phyloP scores from a whole-genome alignment of 306 rosid genomes.

The Begonia loranthoides region DNA sequence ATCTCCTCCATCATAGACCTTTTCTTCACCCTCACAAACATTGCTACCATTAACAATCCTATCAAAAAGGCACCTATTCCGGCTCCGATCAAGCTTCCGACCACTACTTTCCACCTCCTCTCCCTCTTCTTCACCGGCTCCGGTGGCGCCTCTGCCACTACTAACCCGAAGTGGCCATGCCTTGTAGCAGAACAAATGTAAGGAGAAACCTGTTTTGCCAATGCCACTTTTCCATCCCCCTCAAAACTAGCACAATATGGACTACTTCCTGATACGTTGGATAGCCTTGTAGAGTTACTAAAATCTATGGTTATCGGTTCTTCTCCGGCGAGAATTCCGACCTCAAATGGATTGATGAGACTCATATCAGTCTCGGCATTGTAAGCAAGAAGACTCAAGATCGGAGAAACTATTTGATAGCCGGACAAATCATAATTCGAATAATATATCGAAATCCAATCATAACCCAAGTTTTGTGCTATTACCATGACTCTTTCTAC shows the following conservation, averaged over 20 bases:
- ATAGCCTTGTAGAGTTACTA: conserved; percentile 27
- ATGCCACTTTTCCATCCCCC: conserved; percentile 54
- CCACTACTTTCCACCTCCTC: conserved; percentile 69
- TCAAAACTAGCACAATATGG: conserved; percentile 78
- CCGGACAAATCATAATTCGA: conserved; percentile 54
- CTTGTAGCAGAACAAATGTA: conserved; percentile 49
- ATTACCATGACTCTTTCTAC: conserved; percentile 76
- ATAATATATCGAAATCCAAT: conserved; percentile 68
- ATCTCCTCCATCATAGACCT: conserved; percentile 69
- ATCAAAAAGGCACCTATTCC: conserved; percentile 70
- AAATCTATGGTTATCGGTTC: conserved; percentile 66
- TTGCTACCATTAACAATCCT: conserved; percentile 76
- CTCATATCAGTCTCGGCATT: conserved; percentile 50
- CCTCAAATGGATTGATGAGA: conserved; percentile 61
- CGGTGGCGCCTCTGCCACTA: conserved; percentile 32
- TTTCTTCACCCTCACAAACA: conserved; percentile 87
- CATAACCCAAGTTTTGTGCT: conserved; percentile 52
- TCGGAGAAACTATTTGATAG: conserved; percentile 67
- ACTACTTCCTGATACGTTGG: conserved; percentile 15
- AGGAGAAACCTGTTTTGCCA: conserved; percentile 36
- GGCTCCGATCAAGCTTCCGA: conserved; percentile 76
- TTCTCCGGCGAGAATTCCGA: conserved; percentile 49
- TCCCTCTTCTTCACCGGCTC: conserved; percentile 33
- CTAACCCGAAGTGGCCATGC: conserved; percentile 89
- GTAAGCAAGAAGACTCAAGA: conserved; percentile 69